Base-by-base conservation (phyloP, 495 filamentous ascomycete genomes). In the Aspergillus conjunctus region DNA sequence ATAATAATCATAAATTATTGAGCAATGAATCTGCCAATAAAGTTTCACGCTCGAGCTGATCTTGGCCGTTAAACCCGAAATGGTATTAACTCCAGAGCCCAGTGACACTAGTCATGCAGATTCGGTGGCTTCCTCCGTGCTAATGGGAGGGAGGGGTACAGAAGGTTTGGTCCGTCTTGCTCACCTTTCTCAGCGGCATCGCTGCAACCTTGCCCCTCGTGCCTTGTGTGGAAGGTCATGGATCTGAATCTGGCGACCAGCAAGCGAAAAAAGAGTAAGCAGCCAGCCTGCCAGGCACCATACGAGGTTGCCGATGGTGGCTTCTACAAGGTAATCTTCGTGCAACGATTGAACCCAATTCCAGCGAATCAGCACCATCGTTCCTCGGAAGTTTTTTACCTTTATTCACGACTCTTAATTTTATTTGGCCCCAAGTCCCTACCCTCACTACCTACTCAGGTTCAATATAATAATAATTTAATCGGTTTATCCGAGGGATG, bases 131-230 rank as follows among this genome's bases (percentile, higher is more conserved):
- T 60, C 31, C 41, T 54, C 49, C 51, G 51, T 54, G 17, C 51
- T 30, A 14, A 53, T 59, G 31, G 31, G 31, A 21, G 56, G 15
- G 30, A 48, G 39, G 44, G 44, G 44, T 48, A 48, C 18, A 21
- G 44, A 10, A 20, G 17, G 17, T 15, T 59, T 59, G 22, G 56
- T 31, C 56, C 50, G 43, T 60, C 50, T 60, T 2, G 41, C 31
- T 60, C 58, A 54, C 51, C 53, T 31, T 21, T 30, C 9, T 46
- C 54, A 43, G 15, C 57, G 41, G n/a, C 26, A 33, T 7, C 20
- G 6, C 52, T 54, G 52, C 52, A 41, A 54, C 58, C 51, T 60
- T 54, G 58, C 51, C 58, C 58, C 58, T 60, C 51, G 51, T 60
- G 43, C 51, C 58, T 60, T 60, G 48, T 59, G 48, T 34, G 51